phyloP scores from a whole-genome alignment of 306 rosid species.

The Casuarina glauca region DNA sequence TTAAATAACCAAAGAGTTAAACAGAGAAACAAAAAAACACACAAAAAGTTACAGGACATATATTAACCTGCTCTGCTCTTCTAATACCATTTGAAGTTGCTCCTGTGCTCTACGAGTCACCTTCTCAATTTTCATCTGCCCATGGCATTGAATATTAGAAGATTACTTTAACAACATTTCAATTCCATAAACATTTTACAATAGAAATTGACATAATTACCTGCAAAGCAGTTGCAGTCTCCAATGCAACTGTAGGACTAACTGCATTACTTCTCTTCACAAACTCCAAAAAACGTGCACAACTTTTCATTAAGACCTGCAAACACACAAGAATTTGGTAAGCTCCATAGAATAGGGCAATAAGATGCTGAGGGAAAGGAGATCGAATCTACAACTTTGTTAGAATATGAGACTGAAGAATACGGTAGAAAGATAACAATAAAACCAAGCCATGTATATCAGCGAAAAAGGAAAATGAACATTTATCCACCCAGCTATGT shows the following conservation, averaged over 20 bases:
- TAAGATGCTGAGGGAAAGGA: neutral
- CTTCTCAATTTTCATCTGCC: slow-evolving; percentile 83
- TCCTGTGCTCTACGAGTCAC: slow-evolving; percentile 97
- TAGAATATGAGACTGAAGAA: neutral
- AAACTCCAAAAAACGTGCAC: slow-evolving; percentile 82
- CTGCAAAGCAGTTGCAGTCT: slow-evolving; percentile 97
- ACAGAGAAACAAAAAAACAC: slow-evolving; percentile 5
- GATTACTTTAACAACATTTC: slow-evolving; percentile 4
- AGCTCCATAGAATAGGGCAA: neutral
- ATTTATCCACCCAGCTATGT: neutral
- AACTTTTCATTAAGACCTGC: slow-evolving; percentile 82
- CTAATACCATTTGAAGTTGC: slow-evolving; percentile 91
- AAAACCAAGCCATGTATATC: neutral
- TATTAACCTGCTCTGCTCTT: slow-evolving; percentile 84
- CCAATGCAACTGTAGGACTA: slow-evolving; percentile 88
- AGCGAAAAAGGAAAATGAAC: neutral
- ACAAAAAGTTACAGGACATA: neutral
- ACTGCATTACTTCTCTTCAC: slow-evolving; percentile 86
- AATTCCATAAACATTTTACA: neutral
- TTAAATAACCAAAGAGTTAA: slow-evolving; percentile 16
- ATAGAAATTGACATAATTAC: slow-evolving; percentile 41
- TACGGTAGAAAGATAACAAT: neutral
- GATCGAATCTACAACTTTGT: no score
- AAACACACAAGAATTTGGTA: slow-evolving; percentile 23
- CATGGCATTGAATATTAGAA: slow-evolving; percentile 22